These are phyloP conservation scores for Vickermania spadyakhi DNA, from an alignment of 208 protist genomes.

Conservation along the genomic window DNA sequence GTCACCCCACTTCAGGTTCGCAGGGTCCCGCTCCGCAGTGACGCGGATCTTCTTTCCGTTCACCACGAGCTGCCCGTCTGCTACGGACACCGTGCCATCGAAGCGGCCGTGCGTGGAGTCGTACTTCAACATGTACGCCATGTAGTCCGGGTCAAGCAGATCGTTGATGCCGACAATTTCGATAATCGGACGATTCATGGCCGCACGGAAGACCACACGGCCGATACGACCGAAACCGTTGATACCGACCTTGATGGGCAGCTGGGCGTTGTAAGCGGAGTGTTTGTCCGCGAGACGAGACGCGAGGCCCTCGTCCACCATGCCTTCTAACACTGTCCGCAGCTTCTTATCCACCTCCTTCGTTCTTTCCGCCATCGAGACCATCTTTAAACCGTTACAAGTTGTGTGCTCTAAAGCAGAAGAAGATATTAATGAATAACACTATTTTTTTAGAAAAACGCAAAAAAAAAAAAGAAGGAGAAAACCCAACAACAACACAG, in stretches of 20 bases:
- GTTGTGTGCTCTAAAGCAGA: too few species aligned
- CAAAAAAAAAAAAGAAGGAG: too few species aligned
- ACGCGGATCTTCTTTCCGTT: slow-evolving; percentile 73
- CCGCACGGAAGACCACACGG: slow-evolving; percentile 93
- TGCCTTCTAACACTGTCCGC: not conserved
- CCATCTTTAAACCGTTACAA: too few species aligned
- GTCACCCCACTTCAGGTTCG: slow-evolving; percentile 91
- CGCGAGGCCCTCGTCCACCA: not conserved
- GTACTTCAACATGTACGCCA: slow-evolving; percentile 95
- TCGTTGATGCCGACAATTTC: slow-evolving; percentile 92
- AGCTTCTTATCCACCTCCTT: slow-evolving; percentile 1
- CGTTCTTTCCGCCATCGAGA: not conserved
- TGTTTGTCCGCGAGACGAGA: not conserved
- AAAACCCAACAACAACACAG: too few species aligned
- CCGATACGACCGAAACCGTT: slow-evolving; percentile 99
- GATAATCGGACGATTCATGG: slow-evolving; percentile 50
- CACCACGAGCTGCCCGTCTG: slow-evolving; percentile 75
- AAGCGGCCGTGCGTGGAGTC: slow-evolving; percentile 96
- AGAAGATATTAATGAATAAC: too few species aligned
- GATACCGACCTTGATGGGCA: slow-evolving; percentile 90
- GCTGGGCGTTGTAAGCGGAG: slow-evolving; percentile 8
- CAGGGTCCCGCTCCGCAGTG: slow-evolving; percentile 84
- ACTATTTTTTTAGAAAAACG: too few species aligned
- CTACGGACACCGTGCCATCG: slow-evolving; percentile 55
- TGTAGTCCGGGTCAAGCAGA: slow-evolving; percentile 96